Evolutionary conservation across 768 basidiomycete species (phyloP).

Genomic region (Boletus sp.): DNA sequence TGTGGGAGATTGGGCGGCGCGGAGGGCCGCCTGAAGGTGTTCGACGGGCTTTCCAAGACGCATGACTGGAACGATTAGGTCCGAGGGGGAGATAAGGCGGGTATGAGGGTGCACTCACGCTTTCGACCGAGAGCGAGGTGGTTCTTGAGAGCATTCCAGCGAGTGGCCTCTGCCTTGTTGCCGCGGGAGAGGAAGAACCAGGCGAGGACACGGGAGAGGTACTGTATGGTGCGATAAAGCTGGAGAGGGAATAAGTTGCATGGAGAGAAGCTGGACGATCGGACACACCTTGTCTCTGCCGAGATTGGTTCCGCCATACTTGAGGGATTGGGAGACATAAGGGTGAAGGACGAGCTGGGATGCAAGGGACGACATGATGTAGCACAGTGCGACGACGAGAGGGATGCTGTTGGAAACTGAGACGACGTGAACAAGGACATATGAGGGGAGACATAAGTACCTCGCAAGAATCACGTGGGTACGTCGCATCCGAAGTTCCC

Average conservation of each 20-base stretch:
- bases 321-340: conserved; percentile 68
- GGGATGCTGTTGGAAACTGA: conserved; percentile 2
- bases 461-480: conserved; percentile 30
- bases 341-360: conserved; percentile 88
- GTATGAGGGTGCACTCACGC: conserved; percentile 42
- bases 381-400: conserved; percentile 10
- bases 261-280: neutral
- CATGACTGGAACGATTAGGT: conserved; percentile 56
- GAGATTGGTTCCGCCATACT: conserved; percentile 74
- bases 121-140: conserved; percentile 86
- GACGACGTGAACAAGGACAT: neutral
- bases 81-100: neutral
- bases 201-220: conserved; percentile 83
- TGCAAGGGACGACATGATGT: conserved; percentile 42
- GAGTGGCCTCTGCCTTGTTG: conserved; percentile 63
- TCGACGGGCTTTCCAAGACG: conserved; percentile 93
- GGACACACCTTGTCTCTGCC: conserved; percentile 84
- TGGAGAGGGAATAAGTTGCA: conserved; percentile 30
- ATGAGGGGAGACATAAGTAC: conserved; percentile 7
- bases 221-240: conserved; percentile 90
- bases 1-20: conserved; percentile 54
- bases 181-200: conserved; percentile 77
- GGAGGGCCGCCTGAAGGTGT: conserved; percentile 87
- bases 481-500: conserved; percentile 3
- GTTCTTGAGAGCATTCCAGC: conserved; percentile 82